Base-by-base conservation (phyloP, 2,329 filamentous ascomycete genomes). In the Lomentospora prolificans region DNA sequence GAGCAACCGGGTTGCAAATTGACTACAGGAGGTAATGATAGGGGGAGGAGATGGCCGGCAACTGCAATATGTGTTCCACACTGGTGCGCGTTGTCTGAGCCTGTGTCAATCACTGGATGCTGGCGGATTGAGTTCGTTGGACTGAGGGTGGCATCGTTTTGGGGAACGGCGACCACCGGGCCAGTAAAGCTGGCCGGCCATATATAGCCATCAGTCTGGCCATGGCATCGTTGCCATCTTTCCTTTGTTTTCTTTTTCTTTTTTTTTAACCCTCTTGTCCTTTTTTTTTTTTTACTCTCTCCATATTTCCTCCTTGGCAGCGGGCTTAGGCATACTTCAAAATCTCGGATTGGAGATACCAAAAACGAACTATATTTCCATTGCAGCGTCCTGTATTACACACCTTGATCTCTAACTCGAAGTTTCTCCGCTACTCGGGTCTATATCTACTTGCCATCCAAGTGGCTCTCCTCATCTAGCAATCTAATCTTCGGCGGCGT, bases 271-370 rank as follows among this genome's bases (percentile, higher is more conserved):
- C 22, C 8, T 54, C 27, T 50, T 59, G 25, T 55, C 51, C 28
- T 54, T 57, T 51, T 57, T 53, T 30, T 9, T 55, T 22, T 46
- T 51, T 24, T 39, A 58, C 30, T 41, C 53, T 33, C 39, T 57
- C 27, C n/a, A n/a, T 22, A 55, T 31, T 55, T 41, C 44, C 55
- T 36, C 55, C 66, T 63, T 62, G 65, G 19, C 62, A 63, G 39
- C 59, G 63, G 27, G 39, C 27, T 28, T 14, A 59, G n/a, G 51
- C 51, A 55, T 30, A 25, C 48, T 30, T 53, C 28, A 14, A 56
- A 41, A 19, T 57, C 59, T 12, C 25, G 24, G 51, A 58, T 14
- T 27, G 41, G 48, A 39, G 57, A 51, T 46, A n/a, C 44, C 39
- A 28, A 27, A 17, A n/a, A 28, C 25, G 22, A 9, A 44, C 33